Evolutionary conservation across 257 asterid genomes (phyloP), one percentile per base, ranked within the genome.

Genomic region (Striga asiatica): DNA sequence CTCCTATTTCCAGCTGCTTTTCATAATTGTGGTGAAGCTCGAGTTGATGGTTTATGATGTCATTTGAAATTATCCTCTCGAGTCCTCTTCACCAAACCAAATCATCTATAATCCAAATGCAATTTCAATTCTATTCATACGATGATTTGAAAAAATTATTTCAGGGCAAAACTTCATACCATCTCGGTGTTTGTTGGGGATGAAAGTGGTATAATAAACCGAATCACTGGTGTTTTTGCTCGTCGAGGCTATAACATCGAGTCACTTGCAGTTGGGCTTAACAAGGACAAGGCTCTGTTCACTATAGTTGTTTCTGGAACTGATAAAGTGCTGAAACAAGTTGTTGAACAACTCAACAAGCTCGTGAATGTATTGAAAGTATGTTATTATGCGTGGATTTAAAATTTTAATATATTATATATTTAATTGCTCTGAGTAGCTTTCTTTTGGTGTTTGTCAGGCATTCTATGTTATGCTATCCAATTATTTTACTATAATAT

Each of bases 161-260:
- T 64, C 76, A 87, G 94, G 76, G 64, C 64, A 47, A 79, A 77
- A 65, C 74, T 86, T 4, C 92, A 87, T 56, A 78, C 96, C 4
- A 83, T 83, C 65, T 87, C 96, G 5, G 89, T 83, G 45, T 87
- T 81, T 56, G 94, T 83, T 72, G 96, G 96, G 64, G 94, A 87
- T 72, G 94, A 87, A 73, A 83, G 92, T 68, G 96, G 96, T 50
- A 87, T 87, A 16, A 87, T 87, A 50, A 83, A 87, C 75, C 74
- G 96, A 56, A 87, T 87, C 69, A 91, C 94, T 42, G 96, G 94
- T 32, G 94, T 83, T 16, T 81, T 87, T 77, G 96, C 96, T 64
- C 84, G 94, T 47, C 78, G 92, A 54, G 94, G 96, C 46, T 87
- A 81, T 75, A 87, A 81, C 66, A 87, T 87, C 5, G 96, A 87